These are phyloP conservation scores for Martiniozyma abietophila DNA, from an alignment of 805 yeast species.

Conservation along the genomic window DNA sequence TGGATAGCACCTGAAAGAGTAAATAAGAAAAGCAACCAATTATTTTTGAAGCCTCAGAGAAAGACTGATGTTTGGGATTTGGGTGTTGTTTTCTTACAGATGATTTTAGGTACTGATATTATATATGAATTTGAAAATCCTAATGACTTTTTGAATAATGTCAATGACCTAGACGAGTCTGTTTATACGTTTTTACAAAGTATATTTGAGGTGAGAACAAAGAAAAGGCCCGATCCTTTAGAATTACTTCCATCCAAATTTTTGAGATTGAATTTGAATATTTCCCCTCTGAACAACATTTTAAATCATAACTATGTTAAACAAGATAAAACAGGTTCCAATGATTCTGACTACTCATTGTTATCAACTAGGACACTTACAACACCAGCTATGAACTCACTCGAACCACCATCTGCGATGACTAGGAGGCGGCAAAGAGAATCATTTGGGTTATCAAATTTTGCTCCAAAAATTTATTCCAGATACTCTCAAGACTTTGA, in stretches of 20 bases:
- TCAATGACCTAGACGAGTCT: conserved; percentile 35
- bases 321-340: background rate
- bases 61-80: conserved; percentile 92
- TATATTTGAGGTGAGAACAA: conserved; percentile 55
- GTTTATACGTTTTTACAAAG: conserved; percentile 57
- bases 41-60: conserved; percentile 44
- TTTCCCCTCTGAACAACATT: conserved; percentile 22
- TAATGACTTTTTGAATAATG: conserved; percentile 43
- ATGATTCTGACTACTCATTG: background rate
- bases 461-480: conserved; percentile 32
- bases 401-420: background rate
- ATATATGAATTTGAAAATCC: conserved; percentile 51
- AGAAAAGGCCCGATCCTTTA: conserved; percentile 71
- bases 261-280: conserved; percentile 56
- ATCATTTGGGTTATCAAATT: conserved; percentile 20
- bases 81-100: conserved; percentile 67
- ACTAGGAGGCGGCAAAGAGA: conserved; percentile 17
- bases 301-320: conserved; percentile 1
- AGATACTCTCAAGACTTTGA: conserved; percentile 91
- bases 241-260: conserved; percentile 81
- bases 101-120: conserved; percentile 51
- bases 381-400: background rate
- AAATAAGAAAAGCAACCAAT: conserved; percentile 15
- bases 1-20: conserved; percentile 82
- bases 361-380: background rate